phyloP scores from a whole-genome alignment of 352 stramenopile genomes.

The Phytophthora uliginosa region DNA sequence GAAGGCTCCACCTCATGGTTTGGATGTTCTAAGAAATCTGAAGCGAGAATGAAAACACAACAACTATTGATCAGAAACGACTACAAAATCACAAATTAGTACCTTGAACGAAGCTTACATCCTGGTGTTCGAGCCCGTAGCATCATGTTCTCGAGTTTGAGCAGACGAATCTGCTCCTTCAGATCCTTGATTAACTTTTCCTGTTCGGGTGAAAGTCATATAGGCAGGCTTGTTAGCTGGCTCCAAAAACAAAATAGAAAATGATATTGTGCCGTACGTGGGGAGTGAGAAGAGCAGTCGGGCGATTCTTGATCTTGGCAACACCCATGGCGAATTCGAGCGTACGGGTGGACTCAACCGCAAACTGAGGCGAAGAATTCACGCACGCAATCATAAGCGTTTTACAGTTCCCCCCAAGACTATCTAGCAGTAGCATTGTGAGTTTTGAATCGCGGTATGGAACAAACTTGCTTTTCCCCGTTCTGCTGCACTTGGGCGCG shows the following conservation, averaged over 20 bases:
- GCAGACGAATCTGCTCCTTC: conserved; percentile 71
- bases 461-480: conserved; percentile 66
- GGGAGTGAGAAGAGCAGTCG: conserved; percentile 69
- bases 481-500: conserved; percentile 37
- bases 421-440: conserved; percentile 82
- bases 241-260: neutral
- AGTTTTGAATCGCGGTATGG: conserved; percentile 81
- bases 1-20: conserved; percentile 18
- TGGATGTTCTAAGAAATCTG: conserved; percentile 63
- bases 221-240: neutral
- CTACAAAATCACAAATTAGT: neutral
- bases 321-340: conserved; percentile 87
- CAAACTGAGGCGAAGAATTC: conserved; percentile 64
- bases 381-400: conserved; percentile 87
- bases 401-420: conserved; percentile 78
- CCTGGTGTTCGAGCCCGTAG: conserved; percentile 70
- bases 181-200: conserved; percentile 80
- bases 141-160: conserved; percentile 82
- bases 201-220: conserved; percentile 22
- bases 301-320: conserved; percentile 82
- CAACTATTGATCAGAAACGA: neutral
- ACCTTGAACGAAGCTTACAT: conserved; percentile 40
- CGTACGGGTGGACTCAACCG: conserved; percentile 69
- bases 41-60: neutral
- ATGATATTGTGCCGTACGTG: conserved; percentile 43